Percentiles rank a stretch among this genome's conserved stretches.
Evolutionary conservation across 164 flowering plant species (phyloP).

Genomic region (Chimonanthus praecox): DNA sequence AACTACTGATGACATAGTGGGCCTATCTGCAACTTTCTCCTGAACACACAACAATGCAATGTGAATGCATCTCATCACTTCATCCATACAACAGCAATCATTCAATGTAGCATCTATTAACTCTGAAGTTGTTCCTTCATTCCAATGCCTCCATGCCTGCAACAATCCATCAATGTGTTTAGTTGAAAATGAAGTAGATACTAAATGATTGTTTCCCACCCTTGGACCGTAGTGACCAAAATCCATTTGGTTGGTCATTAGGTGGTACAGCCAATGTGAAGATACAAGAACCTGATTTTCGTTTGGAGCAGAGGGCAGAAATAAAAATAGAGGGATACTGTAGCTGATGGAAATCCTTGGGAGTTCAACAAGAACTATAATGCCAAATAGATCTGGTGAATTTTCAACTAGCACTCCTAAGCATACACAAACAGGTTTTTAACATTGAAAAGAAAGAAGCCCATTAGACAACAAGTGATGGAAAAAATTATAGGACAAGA

Average conservation of each 20-base stretch:
- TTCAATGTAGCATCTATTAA: slow-evolving; percentile 25
- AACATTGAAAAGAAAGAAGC: too few species aligned
- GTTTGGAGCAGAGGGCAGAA: neutral
- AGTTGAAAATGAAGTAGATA: too few species aligned
- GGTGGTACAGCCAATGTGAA: neutral
- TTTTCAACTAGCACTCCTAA: too few species aligned
- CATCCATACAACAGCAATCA: slow-evolving; percentile 5
- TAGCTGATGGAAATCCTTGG: neutral
- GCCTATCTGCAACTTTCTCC: slow-evolving; percentile 27
- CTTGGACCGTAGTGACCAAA: too few species aligned
- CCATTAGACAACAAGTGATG: too few species aligned
- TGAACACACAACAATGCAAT: slow-evolving; percentile 40
- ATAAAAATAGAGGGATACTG: neutral
- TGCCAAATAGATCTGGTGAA: too few species aligned
- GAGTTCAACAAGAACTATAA: too few species aligned
- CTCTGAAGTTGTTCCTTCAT: slow-evolving; percentile 20
- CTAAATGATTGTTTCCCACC: too few species aligned
- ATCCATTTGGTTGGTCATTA: too few species aligned
- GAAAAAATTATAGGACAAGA: too few species aligned
- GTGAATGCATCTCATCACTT: slow-evolving; percentile 36
- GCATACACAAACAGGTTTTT: too few species aligned
- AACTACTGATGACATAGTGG: slow-evolving; percentile 26
- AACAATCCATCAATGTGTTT: neutral
- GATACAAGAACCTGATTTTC: neutral
- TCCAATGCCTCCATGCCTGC: slow-evolving; percentile 45